Base-by-base conservation (phyloP, 129 eudicot genomes). In the Centella asiatica region DNA sequence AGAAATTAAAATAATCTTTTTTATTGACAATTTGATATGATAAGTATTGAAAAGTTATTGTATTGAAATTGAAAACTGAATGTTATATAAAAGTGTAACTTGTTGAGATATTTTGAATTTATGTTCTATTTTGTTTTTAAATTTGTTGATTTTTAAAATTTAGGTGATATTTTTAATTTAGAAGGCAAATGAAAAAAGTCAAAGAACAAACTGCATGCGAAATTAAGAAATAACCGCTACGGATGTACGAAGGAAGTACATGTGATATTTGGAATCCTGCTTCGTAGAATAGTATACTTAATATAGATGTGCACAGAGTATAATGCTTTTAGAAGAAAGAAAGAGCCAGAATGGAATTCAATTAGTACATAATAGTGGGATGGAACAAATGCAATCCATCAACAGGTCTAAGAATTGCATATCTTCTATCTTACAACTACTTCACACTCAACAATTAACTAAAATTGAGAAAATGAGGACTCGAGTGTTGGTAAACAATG, bases 401-500 rank as follows among this genome's bases (percentile, higher is more conserved):
- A 34, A 18, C 7, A 1, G 58, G 26, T 52, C 7, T 4, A 31
- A 56, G 42, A 57, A 57, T 32, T 39, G 28, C n/a, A 19, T 27
- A 57, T 32, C 14, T 29, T 2, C 28, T 32, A 3, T 19, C 25
- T 57, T 44, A 12, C 25, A 19, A 17, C 18, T 23, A 32, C 17
- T 47, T 19, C 22, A 31, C 48, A 13, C 69, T 64, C 1, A 31
- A 64, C 2, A 49, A 48, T 29, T 8, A 65, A 50, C 6, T 48
- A 22, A 65, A 33, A 14, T 14, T 32, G 17, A 33, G 45, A 33
- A 57, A 57, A 32, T 20, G 20, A 19, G 28, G 44, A 34, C 29
- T 10, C 19, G 8, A 33, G 34, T 57, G 31, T 34, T 33, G n/a
- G 57, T 31, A 64, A 47, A 47, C 57, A n/a, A 64, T 48, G 49